These are phyloP conservation scores for Sugiyamaella novakii DNA, from an alignment of 1,139 yeast genomes.

Conservation along the genomic window DNA sequence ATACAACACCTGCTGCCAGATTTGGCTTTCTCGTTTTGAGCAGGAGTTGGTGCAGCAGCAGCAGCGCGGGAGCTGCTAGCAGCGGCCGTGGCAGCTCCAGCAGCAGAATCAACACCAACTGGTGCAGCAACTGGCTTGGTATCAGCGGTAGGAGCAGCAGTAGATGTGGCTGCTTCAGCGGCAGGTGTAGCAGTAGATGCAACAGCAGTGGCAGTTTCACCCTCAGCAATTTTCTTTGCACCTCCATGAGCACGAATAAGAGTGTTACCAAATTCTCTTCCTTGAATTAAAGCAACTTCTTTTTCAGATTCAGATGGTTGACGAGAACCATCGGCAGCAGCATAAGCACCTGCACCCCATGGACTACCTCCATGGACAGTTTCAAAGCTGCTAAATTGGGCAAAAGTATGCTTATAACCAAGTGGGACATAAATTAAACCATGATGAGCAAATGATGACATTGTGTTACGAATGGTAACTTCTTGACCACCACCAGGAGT, in stretches of 20 bases:
- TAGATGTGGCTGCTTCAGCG: slow-evolving; percentile 16
- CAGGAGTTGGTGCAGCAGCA: slow-evolving; percentile 7
- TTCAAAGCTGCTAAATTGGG: slow-evolving; percentile 53
- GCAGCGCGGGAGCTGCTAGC: slow-evolving; percentile 15
- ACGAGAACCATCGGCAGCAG: slow-evolving; percentile 70
- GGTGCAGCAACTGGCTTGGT: slow-evolving; percentile 9
- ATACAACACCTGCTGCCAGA: slow-evolving; percentile 22
- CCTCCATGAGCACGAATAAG: slow-evolving; percentile 27
- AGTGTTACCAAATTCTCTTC: slow-evolving; percentile 57
- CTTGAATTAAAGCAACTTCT: slow-evolving; percentile 62
- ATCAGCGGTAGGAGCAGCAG: slow-evolving; percentile 19
- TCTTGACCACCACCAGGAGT: slow-evolving; percentile 70
- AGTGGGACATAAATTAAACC: slow-evolving; percentile 64
- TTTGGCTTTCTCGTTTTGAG: slow-evolving; percentile 17
- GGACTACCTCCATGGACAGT: slow-evolving; percentile 74
- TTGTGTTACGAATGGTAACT: slow-evolving; percentile 51
- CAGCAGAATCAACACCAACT: slow-evolving; percentile 14
- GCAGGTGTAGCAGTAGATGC: slow-evolving; percentile 14
- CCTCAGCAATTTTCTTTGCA: slow-evolving; percentile 20
- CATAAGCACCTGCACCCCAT: slow-evolving; percentile 70
- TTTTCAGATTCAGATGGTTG: slow-evolving; percentile 60
- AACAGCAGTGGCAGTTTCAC: slow-evolving; percentile 9
- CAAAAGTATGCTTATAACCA: slow-evolving; percentile 57
- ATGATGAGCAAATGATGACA: slow-evolving; percentile 60
- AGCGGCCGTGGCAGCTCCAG: slow-evolving; percentile 13